These are phyloP conservation scores for Ilyonectria destructans DNA, from an alignment of 2,329 filamentous ascomycete genomes.

Conservation along the genomic window DNA sequence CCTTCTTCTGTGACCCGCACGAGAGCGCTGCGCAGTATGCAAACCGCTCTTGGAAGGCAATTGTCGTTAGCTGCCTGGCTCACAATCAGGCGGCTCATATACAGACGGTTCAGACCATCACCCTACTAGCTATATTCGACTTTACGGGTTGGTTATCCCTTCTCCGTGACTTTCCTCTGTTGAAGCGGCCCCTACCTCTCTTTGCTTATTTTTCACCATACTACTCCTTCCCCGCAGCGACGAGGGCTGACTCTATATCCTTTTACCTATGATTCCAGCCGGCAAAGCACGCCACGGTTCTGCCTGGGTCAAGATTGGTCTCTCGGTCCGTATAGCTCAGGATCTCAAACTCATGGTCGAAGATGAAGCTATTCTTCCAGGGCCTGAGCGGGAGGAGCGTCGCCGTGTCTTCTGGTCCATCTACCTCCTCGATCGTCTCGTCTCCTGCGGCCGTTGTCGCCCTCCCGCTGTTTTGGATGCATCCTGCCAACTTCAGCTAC, in stretches of 20 bases:
- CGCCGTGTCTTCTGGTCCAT: constrained; percentile 24
- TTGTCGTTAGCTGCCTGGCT: neutral
- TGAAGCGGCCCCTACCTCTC: neutral
- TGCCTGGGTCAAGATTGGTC: constrained; percentile 26
- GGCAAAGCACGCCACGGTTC: constrained; percentile 9
- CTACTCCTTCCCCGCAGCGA: neutral
- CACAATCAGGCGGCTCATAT: neutral
- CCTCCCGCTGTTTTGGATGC: constrained; percentile 24
- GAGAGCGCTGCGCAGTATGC: constrained; percentile 3
- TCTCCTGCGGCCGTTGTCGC: constrained; percentile 11
- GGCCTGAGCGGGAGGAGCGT: constrained; percentile 19
- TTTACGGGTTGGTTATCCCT: constrained; percentile 1
- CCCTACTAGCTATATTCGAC: constrained; percentile 9
- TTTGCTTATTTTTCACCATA: neutral
- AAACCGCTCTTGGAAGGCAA: constrained; percentile 6
- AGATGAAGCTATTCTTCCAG: neutral
- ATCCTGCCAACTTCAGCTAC: constrained; percentile 13
- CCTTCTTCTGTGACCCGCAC: neutral
- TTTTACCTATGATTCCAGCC: neutral
- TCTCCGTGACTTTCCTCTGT: neutral
- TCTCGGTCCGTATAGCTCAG: constrained; percentile 21
- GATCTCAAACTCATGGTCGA: constrained; percentile 24
- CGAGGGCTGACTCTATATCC: neutral
- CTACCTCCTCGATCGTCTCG: constrained; percentile 21
- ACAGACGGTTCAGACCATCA: constrained; percentile 8